These are phyloP conservation scores for Hemisphaericaspora xylofermentans DNA, from an alignment of 1,139 yeast genomes.

Conservation along the genomic window DNA sequence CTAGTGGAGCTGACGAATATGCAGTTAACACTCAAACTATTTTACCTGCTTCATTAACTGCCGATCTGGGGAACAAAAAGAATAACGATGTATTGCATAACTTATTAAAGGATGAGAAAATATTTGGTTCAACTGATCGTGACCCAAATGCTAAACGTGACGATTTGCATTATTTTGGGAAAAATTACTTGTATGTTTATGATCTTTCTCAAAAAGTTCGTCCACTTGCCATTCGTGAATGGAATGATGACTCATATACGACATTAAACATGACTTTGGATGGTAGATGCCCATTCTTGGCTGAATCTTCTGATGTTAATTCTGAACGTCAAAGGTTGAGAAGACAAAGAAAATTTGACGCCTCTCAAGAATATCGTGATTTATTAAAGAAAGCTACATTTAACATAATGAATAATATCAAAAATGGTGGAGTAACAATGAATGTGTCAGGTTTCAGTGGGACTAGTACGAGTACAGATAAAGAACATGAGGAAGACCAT, in stretches of 20 bases:
- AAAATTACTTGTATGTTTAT: slow-evolving; percentile 68
- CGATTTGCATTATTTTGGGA: slow-evolving; percentile 77
- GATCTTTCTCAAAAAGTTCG: slow-evolving; percentile 78
- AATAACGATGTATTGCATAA: slow-evolving; percentile 49
- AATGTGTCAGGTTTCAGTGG: slow-evolving; percentile 22
- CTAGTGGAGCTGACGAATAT: slow-evolving; percentile 18
- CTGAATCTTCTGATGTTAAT: slow-evolving; percentile 44
- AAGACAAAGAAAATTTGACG: slow-evolving; percentile 41
- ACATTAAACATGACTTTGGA: slow-evolving; percentile 46
- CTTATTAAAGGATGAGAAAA: slow-evolving; percentile 77
- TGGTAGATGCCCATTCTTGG: slow-evolving; percentile 74
- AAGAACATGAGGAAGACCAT: slow-evolving; percentile 19
- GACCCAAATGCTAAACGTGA: slow-evolving; percentile 85
- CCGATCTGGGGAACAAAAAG: slow-evolving; percentile 9
- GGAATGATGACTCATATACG: slow-evolving; percentile 54
- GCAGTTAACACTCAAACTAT: slow-evolving; percentile 11
- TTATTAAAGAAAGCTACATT: slow-evolving; percentile 36
- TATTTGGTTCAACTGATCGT: slow-evolving; percentile 84
- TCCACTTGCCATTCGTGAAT: slow-evolving; percentile 82
- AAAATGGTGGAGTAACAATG: slow-evolving; percentile 24
- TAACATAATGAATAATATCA: slow-evolving; percentile 30
- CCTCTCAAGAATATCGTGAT: slow-evolving; percentile 39
- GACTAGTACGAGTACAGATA: slow-evolving; percentile 34
- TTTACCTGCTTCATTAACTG: slow-evolving; percentile 9
- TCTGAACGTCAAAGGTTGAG: slow-evolving; percentile 38